Base-by-base conservation (phyloP, 2,329 filamentous ascomycete species). In the Escovopsis sp. region DNA sequence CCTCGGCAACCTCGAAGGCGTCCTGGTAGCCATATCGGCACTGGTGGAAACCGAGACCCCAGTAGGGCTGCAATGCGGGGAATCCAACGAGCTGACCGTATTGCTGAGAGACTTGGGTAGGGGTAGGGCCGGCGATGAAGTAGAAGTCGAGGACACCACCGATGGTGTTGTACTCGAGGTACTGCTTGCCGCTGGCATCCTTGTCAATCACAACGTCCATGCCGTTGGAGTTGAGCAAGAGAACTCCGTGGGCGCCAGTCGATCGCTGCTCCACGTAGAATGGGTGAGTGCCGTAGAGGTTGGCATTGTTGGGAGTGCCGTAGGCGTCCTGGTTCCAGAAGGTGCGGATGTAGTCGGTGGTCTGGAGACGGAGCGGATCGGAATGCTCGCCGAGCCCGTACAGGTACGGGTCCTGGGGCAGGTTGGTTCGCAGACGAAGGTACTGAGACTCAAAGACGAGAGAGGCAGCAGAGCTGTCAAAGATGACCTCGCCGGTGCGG, bases 371-470 rank as follows among this genome's bases (percentile, higher is more conserved):
- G 53, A 86, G 77, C 1, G 77, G 67, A 50, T 88, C 83, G 3
- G 74, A 79, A 56, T 86, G 81, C 60, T 89, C 84, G 33, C 85
- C 85, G 2, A 89, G 68, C 1, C 85, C 85, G 55, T 91, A 91
- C 6, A 91, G 63, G 51, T 82, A 75, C 0, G 83, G 81, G 42
- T 77, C 66, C 1, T 73, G 59, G 0, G 85, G 83, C 10, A 91
- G 66, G 46, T 68, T 73, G 2, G 84, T 88, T 36, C 81, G 72
- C 45, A 89, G 66, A 18, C 79, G 75, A 23, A 91, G 60, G 53
- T 86, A 91, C 58, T 91, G 84, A 10, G 75, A 76, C 61, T 91
- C 80, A 51, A 87, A 91, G 36, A 91, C 66, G 10, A 91, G 63
- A 8, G 68, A 66, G 4, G 73, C 72, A 1, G 70, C 78, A 1